phyloP scores from a whole-genome alignment of 2,329 filamentous ascomycete genomes.

The Xylariales sp. region DNA sequence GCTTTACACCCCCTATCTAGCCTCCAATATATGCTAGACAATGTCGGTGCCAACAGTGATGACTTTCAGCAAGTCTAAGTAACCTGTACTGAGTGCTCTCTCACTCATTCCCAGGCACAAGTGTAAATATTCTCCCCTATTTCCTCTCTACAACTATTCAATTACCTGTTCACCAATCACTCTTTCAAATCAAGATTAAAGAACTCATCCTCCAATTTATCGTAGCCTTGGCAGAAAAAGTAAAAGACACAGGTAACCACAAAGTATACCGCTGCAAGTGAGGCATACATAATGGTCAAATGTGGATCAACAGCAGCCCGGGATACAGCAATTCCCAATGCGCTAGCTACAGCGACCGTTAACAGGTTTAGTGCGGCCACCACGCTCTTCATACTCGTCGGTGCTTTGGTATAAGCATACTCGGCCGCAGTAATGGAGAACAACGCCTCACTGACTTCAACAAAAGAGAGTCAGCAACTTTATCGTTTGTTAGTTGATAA shows the following conservation, averaged over 20 bases:
- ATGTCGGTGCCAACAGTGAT: no score
- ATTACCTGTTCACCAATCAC: background rate
- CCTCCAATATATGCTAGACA: no score
- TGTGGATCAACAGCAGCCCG: background rate
- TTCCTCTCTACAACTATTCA: no score
- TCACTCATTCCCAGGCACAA: no score
- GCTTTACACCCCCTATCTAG: no score
- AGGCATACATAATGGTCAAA: background rate
- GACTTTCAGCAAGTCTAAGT: no score
- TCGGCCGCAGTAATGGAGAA: background rate
- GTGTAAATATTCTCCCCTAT: no score
- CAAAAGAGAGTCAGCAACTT: no score
- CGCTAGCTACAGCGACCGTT: background rate
- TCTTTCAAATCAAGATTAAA: background rate
- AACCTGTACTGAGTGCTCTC: no score
- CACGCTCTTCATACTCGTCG: constrained; percentile 3
- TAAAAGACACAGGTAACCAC: background rate
- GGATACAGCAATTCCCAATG: background rate
- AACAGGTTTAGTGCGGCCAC: background rate
- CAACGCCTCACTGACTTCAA: background rate
- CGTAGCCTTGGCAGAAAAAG: background rate
- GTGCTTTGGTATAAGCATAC: constrained; percentile 2
- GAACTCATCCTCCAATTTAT: background rate
- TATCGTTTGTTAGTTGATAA: no score
- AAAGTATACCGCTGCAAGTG: background rate